These are phyloP conservation scores for Colletotrichum sublineola DNA, from an alignment of 2,329 filamentous ascomycete species.

Conservation along the genomic window DNA sequence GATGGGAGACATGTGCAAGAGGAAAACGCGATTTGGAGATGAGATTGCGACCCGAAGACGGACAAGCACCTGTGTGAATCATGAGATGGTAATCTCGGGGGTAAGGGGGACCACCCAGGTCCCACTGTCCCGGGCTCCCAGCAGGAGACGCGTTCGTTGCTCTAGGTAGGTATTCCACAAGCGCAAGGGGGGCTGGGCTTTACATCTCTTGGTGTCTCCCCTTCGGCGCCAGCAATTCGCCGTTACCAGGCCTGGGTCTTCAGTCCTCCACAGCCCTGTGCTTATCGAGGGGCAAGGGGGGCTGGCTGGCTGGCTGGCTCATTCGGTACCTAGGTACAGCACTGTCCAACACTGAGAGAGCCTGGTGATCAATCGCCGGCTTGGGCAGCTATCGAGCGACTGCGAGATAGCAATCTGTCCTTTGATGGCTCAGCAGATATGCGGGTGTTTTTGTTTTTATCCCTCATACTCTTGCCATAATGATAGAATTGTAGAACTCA, in stretches of 20 bases:
- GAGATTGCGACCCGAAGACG: constrained; percentile 23
- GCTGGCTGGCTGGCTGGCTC: neutral
- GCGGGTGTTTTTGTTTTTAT: neutral
- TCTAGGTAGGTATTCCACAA: neutral
- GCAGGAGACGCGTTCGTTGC: constrained; percentile 20
- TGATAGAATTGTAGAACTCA: neutral
- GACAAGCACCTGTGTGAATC: constrained; percentile 26
- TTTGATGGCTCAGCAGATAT: neutral
- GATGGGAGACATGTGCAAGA: constrained; percentile 26
- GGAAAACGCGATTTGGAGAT: constrained; percentile 11
- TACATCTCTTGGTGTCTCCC: constrained; percentile 8
- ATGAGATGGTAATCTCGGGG: constrained; percentile 24
- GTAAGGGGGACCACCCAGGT: neutral
- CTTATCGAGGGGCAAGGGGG: constrained; percentile 28
- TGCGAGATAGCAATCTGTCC: constrained; percentile 28
- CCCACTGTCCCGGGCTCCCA: constrained; percentile 22
- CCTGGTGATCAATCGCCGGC: neutral
- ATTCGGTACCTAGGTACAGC: neutral
- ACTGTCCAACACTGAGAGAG: neutral
- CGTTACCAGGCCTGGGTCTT: constrained; percentile 10
- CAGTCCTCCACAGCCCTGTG: constrained; percentile 37
- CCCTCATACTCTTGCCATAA: neutral
- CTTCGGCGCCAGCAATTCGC: neutral
- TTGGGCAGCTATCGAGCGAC: constrained; percentile 15
- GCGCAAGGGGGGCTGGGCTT: constrained; percentile 16